These are phyloP conservation scores for Phylloporus arenicola DNA, from an alignment of 768 basidiomycete species.

Conservation along the genomic window DNA sequence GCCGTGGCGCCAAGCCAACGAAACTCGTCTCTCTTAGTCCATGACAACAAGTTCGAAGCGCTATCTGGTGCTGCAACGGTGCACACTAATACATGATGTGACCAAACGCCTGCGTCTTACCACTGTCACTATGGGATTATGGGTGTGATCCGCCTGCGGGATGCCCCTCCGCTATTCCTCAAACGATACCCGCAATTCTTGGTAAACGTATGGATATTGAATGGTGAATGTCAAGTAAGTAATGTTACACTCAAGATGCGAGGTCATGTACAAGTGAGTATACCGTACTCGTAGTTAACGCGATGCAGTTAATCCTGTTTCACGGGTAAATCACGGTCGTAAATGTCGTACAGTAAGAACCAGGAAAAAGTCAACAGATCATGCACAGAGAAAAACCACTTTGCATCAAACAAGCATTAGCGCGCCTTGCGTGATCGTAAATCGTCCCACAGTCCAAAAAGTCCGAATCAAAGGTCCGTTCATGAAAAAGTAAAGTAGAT, in stretches of 20 bases:
- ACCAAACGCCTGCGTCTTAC: not conserved
- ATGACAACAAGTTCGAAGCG: not conserved
- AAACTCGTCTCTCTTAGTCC: not conserved
- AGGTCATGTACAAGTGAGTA: constrained; percentile 22
- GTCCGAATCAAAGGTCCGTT: constrained; percentile 5
- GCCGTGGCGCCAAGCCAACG: not conserved
- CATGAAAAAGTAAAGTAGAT: constrained; percentile 18
- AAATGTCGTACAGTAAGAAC: constrained; percentile 15
- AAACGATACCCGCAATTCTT: constrained; percentile 3
- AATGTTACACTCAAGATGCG: constrained; percentile 23
- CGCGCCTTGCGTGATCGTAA: constrained; percentile 4
- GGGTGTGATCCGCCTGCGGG: not conserved
- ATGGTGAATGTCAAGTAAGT: not conserved
- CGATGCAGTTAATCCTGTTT: constrained; percentile 9
- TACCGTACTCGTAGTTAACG: constrained; percentile 5
- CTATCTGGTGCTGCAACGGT: not conserved
- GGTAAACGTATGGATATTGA: not conserved
- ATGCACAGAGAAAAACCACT: constrained; percentile 17
- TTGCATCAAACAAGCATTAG: constrained; percentile 10
- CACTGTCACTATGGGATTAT: too few relatives aligned
- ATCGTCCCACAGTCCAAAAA: constrained; percentile 7
- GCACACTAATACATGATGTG: not conserved
- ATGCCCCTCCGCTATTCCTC: not conserved
- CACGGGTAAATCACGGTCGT: constrained; percentile 13
- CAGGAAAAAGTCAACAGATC: not conserved